Conservation (phyloP, 2,329 filamentous ascomycete species). For the Fusarium pininemorale region DNA sequence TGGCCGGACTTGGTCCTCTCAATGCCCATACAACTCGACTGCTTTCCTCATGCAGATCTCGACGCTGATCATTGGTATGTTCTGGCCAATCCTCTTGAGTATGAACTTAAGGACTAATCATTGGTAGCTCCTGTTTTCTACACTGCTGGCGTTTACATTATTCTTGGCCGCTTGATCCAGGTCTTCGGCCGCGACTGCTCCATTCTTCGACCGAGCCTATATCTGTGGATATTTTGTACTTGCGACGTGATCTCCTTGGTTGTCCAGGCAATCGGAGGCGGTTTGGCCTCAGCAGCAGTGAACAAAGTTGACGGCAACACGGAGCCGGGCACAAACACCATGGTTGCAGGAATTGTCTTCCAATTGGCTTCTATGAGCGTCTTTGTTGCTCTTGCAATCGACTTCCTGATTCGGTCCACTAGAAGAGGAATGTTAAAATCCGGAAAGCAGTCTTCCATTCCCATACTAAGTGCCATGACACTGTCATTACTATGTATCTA, state of each 20-base stretch:
- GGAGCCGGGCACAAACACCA: not conserved
- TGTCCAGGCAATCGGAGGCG: not conserved
- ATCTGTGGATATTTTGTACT: not conserved
- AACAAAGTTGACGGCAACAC: not conserved
- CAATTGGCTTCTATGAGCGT: not conserved
- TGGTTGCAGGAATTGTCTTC: not conserved
- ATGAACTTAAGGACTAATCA: accelerated
- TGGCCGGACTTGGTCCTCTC: not conserved
- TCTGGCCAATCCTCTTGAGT: too few relatives aligned
- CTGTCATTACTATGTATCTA: not conserved
- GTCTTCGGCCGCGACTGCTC: not conserved
- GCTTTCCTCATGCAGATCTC: not conserved
- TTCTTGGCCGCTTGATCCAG: not conserved
- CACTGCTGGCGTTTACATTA: not conserved
- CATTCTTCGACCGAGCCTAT: not conserved
- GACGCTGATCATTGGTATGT: not conserved
- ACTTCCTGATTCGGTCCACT: not conserved
- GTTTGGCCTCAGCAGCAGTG: not conserved
- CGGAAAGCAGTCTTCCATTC: not conserved
- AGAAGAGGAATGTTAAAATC: not conserved
- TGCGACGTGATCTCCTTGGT: not conserved
- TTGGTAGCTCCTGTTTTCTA: not conserved
- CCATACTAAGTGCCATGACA: not conserved
- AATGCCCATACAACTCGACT: not conserved
- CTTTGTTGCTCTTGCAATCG: not conserved